Evolutionary conservation across 2,329 filamentous ascomycete species (phyloP), one percentile per base, ranked within the genome.

Genomic region (Neonectria neomacrospora): DNA sequence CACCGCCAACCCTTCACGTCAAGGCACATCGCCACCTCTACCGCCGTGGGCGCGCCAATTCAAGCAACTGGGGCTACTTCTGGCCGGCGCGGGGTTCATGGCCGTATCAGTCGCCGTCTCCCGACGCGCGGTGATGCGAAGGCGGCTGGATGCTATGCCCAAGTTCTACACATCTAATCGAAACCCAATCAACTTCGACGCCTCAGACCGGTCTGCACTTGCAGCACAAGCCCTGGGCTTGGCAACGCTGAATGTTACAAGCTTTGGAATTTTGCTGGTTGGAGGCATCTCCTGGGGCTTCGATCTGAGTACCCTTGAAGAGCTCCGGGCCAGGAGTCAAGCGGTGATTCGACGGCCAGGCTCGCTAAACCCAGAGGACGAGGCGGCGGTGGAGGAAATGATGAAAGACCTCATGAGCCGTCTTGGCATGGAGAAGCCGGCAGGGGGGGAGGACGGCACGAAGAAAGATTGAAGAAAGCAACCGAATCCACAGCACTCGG

Each of bases 201-300:
- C 70, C 8, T 67, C 66, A n/a, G 76, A 77, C 54, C 71, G 75
- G 39, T 63, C 77, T 54, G 76, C 91, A 41, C 90, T 97, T 67
- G 95, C 95, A 1, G 80, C 91, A 34, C 91, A 97, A 78, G 95
- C 95, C 0, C 82, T 99, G 22, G 91, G 90, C 52, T 82, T 97
- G 37, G 96, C 95, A 0, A 97, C 94, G 0, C 85, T 97, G 70
- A 97, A 97, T 72, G 92, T 96, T 12, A 74, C 89, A 32, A 91
- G 90, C 71, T 86, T 96, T 53, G 90, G 85, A 1, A 88, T 97
- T 76, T 88, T 96, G 85, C 79, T 86, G 9, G 84, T 87, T 0
- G 96, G 95, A 3, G 93, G 91, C 0, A 77, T 90, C 11, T 82
- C 92, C 65, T 97, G 91, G 85, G 89, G 88, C 1, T 87, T 96